These are phyloP conservation scores for Cladobotryum mycophilum DNA, from an alignment of 2,329 filamentous ascomycete species.

Conservation along the genomic window DNA sequence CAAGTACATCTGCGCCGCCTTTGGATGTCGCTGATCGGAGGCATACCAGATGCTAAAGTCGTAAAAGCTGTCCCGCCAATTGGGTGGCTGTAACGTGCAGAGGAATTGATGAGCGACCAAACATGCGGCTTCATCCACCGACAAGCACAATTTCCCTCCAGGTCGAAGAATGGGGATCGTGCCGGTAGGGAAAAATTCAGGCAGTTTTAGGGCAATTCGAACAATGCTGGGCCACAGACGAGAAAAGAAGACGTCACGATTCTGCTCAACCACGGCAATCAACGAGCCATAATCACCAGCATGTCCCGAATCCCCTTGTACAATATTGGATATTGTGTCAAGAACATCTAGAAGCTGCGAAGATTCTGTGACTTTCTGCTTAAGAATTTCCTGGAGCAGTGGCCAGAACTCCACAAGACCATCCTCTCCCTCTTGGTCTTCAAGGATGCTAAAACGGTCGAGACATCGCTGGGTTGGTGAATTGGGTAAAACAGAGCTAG, in stretches of 20 bases:
- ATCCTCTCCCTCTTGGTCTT: slow-evolving; percentile 17
- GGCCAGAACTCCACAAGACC: slow-evolving; percentile 22
- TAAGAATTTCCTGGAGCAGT: slow-evolving; percentile 19
- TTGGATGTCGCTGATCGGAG: slow-evolving; percentile 24
- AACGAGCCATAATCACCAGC: slow-evolving; percentile 20
- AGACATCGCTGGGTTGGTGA: slow-evolving; percentile 14
- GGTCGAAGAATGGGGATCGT: slow-evolving; percentile 15
- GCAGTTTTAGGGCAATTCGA: slow-evolving; percentile 16
- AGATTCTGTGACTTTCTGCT: slow-evolving; percentile 3
- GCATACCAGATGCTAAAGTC: slow-evolving; percentile 30
- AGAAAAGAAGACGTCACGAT: slow-evolving; percentile 8
- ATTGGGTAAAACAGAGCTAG: slow-evolving; percentile 10
- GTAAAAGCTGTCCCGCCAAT: slow-evolving; percentile 22
- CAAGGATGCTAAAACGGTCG: slow-evolving; percentile 26
- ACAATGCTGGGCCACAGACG: slow-evolving; percentile 20
- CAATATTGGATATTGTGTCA: slow-evolving; percentile 22
- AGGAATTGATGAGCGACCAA: slow-evolving; percentile 28
- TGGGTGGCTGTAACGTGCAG: slow-evolving; percentile 17
- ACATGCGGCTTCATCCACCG: slow-evolving; percentile 21
- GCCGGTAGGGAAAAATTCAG: slow-evolving; percentile 16
- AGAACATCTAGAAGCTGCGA: slow-evolving; percentile 20
- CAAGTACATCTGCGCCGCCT: slow-evolving; percentile 25
- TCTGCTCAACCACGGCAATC: slow-evolving; percentile 6
- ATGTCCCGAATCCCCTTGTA: slow-evolving; percentile 12
- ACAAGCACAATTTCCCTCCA: slow-evolving; percentile 14